A percentile compares a stretch with the other conserved stretches of the same genome.
These are phyloP conservation scores for Funneliformis geosporum DNA, from an alignment of 192 early-diverging fungal species.

Conservation along the genomic window DNA sequence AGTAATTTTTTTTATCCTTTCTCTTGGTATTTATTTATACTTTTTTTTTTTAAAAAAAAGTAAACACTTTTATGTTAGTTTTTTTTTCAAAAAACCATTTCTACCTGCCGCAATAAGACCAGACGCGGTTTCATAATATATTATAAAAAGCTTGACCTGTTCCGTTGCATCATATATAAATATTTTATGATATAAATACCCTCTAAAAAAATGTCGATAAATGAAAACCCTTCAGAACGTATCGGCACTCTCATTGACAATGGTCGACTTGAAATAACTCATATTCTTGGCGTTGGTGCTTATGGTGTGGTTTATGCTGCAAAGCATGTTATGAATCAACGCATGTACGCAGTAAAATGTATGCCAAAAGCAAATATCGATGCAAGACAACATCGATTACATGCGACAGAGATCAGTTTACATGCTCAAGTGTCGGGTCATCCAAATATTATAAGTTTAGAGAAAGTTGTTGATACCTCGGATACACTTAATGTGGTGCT, in stretches of 20 bases:
- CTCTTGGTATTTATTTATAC: not conserved
- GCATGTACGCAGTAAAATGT: slow-evolving; percentile 71
- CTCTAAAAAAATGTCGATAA: not conserved
- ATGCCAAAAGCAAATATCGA: slow-evolving; percentile 63
- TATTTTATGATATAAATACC: too few relatives aligned
- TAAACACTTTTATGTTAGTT: not conserved
- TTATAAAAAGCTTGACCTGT: too few relatives aligned
- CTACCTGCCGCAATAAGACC: not conserved
- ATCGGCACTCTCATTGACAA: slow-evolving; percentile 42
- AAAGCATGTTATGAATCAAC: slow-evolving; percentile 54
- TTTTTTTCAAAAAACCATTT: not conserved
- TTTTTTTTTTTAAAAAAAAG: not conserved
- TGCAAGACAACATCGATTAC: slow-evolving; percentile 60
- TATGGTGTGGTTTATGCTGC: slow-evolving; percentile 79
- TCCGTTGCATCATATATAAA: not conserved
- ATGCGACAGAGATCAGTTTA: slow-evolving; percentile 65
- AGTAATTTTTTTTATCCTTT: not conserved
- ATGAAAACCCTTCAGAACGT: slow-evolving; percentile 29
- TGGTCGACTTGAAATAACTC: slow-evolving; percentile 42
- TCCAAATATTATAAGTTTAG: slow-evolving; percentile 65
- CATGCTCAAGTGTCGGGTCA: slow-evolving; percentile 66
- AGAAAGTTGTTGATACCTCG: slow-evolving; percentile 63
- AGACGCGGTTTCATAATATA: not conserved
- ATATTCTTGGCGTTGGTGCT: slow-evolving; percentile 70
- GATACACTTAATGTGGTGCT: slow-evolving; percentile 66